A percentile compares a stretch with the other conserved stretches of the same genome.
These are phyloP conservation scores for Malassezia brasiliensis DNA, from an alignment of 1,284 basidiomycete genomes.

Conservation along the genomic window DNA sequence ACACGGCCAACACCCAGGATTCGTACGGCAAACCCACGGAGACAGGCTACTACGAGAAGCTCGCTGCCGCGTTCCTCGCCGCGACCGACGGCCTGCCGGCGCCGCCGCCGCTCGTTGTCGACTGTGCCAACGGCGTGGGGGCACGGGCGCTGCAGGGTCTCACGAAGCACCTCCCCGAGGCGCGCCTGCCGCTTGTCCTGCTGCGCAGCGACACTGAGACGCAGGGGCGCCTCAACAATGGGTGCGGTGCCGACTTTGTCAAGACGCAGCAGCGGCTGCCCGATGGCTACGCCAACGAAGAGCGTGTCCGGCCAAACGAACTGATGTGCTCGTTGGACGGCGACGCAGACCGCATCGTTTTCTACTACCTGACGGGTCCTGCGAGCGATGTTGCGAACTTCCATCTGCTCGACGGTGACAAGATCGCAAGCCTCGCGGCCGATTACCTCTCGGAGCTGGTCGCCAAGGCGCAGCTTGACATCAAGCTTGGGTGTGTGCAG, in stretches of 20 bases:
- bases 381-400: constrained; percentile 63
- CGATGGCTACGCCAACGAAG: constrained; percentile 35
- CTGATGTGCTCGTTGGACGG: constrained; percentile 89
- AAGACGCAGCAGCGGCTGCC: constrained; percentile 59
- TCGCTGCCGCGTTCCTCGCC: constrained; percentile 73
- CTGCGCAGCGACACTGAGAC: constrained; percentile 52
- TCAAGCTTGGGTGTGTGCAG: constrained; percentile 64
- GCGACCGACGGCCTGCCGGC: constrained; percentile 55
- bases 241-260: constrained; percentile 92
- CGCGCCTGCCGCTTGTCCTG: constrained; percentile 26
- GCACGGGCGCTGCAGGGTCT: constrained; percentile 51
- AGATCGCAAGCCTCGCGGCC: constrained; percentile 88
- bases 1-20: constrained; percentile 63
- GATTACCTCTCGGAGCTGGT: constrained; percentile 87
- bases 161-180: constrained; percentile 14
- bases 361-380: constrained; percentile 60
- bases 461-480: constrained; percentile 47
- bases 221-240: constrained; percentile 64
- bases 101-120: constrained; percentile 61
- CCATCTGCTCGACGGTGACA: constrained; percentile 92
- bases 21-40: constrained; percentile 73
- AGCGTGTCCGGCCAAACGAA: constrained; percentile 52
- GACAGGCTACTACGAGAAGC: constrained; percentile 77
- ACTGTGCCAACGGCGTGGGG: constrained; percentile 97
- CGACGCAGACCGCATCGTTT: constrained; percentile 93